Conservation (phyloP, 1,284 basidiomycete species). For the Ceratobasidium sp. region DNA sequence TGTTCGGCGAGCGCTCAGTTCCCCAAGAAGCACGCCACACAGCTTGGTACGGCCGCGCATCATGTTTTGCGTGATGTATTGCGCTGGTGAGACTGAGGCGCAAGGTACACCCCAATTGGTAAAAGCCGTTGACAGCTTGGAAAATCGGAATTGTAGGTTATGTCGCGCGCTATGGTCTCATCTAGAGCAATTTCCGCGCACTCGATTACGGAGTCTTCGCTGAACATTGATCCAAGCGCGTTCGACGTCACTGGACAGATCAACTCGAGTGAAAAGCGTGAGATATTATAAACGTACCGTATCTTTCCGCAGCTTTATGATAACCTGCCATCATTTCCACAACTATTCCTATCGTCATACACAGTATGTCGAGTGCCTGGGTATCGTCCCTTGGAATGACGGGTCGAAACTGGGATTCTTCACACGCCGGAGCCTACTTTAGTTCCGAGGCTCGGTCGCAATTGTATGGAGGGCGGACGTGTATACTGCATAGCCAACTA, state of each 20-base stretch:
- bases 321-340: too few relatives aligned
- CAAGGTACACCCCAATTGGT: slow-evolving; percentile 19
- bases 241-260: slow-evolving; percentile 6
- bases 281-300: neutral
- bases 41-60: neutral
- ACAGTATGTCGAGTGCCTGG: neutral
- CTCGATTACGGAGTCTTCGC: neutral
- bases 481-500: neutral
- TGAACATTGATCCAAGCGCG: neutral
- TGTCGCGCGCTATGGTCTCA: neutral
- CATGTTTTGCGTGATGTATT: neutral
- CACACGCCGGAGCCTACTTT: neutral
- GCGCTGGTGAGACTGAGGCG: slow-evolving; percentile 12
- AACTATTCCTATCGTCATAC: neutral
- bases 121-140: neutral
- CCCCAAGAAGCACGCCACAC: slow-evolving; percentile 9
- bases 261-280: neutral
- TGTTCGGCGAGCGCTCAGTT: slow-evolving; percentile 23
- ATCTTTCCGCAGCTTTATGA: too few relatives aligned
- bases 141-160: neutral
- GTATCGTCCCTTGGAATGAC: neutral
- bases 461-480: slow-evolving; percentile 1
- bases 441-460: slow-evolving; percentile 3
- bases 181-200: neutral
- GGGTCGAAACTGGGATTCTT: neutral